Evolutionary conservation across 805 yeast genomes (phyloP).

Genomic region (Myxozyma vanderwaltii): DNA sequence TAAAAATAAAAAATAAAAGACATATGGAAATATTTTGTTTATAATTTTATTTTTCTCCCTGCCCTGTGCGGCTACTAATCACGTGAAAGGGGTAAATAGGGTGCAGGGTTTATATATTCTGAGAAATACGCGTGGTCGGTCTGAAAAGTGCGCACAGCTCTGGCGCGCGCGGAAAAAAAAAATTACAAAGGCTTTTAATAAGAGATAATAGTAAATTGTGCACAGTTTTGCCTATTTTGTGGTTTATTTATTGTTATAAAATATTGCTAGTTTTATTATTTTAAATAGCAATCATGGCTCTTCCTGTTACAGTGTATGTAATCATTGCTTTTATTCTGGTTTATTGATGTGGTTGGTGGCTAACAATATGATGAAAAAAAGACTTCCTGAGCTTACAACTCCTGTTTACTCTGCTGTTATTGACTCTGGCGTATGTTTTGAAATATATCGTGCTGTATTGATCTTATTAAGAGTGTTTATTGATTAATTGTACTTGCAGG

Average conservation of each 20-base stretch:
- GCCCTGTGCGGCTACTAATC: neutral
- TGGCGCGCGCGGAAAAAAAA: neutral
- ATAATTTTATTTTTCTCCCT: neutral
- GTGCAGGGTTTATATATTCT: neutral
- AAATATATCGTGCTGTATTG: too few species aligned
- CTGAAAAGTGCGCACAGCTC: neutral
- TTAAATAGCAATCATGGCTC: conserved; percentile 16
- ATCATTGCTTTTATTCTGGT: neutral
- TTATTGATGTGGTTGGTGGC: neutral
- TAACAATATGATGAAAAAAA: neutral
- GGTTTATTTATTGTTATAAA: neutral
- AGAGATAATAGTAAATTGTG: neutral
- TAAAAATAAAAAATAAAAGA: too few species aligned
- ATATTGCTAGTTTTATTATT: neutral
- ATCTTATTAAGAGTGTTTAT: neutral
- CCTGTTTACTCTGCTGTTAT: conserved; percentile 29
- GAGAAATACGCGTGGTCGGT: neutral
- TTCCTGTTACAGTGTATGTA: conserved; percentile 32
- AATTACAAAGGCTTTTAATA: neutral
- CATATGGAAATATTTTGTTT: neutral
- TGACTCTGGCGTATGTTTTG: conserved; percentile 35
- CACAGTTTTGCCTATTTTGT: neutral
- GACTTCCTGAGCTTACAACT: conserved; percentile 33
- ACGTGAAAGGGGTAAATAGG: conserved; percentile 12
- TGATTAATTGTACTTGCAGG: conserved; percentile 24